Evolutionary conservation across 139 green algal species (phyloP), one percentile per base, ranked within the genome.

Genomic region (Auxenochlorella pyrenoidosa): DNA sequence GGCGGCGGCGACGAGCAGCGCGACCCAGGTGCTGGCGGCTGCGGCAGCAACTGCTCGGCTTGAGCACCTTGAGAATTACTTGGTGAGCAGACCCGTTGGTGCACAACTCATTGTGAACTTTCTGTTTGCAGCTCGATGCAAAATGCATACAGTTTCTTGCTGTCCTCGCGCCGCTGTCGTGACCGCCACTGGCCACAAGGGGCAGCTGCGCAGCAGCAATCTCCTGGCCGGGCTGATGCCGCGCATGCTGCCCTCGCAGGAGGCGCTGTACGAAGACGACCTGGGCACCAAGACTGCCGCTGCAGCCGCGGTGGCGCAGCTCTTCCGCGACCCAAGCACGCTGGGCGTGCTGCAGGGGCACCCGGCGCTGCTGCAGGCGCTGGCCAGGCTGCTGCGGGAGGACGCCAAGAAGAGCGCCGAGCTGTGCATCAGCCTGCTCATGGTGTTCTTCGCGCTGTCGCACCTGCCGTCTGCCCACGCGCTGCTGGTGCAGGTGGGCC

Each of bases 201-300:
- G 1, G 36, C 36, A 54, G 13, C 34, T n/a, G 73, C 8, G 28
- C 5, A 38, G 19, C 15, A 26, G 19, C n/a, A 38, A 76, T n/a
- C 70, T 24, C 28, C 21, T 19, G 3, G 16, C 30, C 19, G n/a
- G 3, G 70, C 34, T 15, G 70, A 13, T 15, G 18, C 70, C 5
- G 70, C 13, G 72, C 18, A 65, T 40, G 15, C 41, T 80, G 47
- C 75, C 18, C 38, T n/a, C 66, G 30, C 89, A 95, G 90, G 94
- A 96, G 88, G 91, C 87, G 3, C 90, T 97, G 86, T 98, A 98
- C 82, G 94, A 97, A 77, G 95, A 97, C 75, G 92, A 95, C 32
- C 89, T 96, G 66, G 76, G 83, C 8, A 84, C 91, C 43, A 96
- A 95, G 87, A 83, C 95, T 40, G 72, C 79, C 3, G 94, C 94